Conservation (phyloP, 164 flowering plant species). For the Sextonia rubra region DNA sequence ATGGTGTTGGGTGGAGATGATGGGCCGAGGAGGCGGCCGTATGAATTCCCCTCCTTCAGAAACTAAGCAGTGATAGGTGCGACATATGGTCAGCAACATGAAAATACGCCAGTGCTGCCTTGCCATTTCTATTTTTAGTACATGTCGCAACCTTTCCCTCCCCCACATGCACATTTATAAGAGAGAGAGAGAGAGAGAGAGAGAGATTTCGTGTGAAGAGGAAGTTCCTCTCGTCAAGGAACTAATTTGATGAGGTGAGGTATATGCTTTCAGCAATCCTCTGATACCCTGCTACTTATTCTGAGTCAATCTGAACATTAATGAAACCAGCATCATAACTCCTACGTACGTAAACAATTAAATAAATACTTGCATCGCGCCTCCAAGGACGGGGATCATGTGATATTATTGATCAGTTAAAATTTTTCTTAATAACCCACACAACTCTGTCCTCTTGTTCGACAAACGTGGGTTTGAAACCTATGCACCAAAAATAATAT, state of each 20-base stretch:
- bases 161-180: neutral
- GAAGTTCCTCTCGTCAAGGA: constrained; percentile 12
- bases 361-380: too few relatives aligned
- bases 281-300: neutral
- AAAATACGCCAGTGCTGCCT: neutral
- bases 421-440: too few relatives aligned
- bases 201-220: neutral
- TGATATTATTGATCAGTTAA: too few relatives aligned
- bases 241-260: neutral
- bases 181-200: neutral
- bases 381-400: too few relatives aligned
- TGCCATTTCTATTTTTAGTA: neutral
- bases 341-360: too few relatives aligned
- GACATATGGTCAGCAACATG: neutral
- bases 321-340: too few relatives aligned
- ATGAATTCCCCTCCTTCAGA: constrained; percentile 20
- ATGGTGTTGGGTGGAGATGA: constrained; percentile 27
- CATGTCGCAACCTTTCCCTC: neutral
- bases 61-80: neutral
- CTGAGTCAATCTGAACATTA: too few relatives aligned
- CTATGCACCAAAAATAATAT: too few relatives aligned
- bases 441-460: too few relatives aligned
- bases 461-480: too few relatives aligned
- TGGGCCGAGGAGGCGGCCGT: constrained; percentile 35
- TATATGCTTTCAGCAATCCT: constrained; percentile 18